Percentiles rank a stretch among this genome's conserved stretches.
phyloP scores from a whole-genome alignment of 495 filamentous ascomycete species.

The Trichocladium antarcticum region DNA sequence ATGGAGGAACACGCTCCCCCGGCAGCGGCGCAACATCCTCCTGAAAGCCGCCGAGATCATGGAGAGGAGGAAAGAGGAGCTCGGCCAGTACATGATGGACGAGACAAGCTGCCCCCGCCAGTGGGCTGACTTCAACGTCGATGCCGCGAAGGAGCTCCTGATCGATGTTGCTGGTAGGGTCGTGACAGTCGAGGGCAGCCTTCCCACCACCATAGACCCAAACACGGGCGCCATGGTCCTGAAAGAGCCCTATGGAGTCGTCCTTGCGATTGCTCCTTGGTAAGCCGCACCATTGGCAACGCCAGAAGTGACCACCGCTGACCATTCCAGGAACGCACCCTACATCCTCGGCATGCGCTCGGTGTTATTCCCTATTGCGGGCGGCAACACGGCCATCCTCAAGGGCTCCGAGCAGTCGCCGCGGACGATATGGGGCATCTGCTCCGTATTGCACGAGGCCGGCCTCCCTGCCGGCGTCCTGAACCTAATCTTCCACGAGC shows the following conservation, averaged over 20 bases:
- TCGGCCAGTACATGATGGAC: constrained; percentile 48
- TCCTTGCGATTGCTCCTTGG: constrained; percentile 79
- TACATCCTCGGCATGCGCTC: constrained; percentile 59
- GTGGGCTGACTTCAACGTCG: constrained; percentile 55
- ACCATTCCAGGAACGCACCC: constrained; percentile 53
- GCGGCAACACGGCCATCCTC: constrained; percentile 53
- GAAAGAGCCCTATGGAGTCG: constrained; percentile 72
- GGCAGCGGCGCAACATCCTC: constrained; percentile 58
- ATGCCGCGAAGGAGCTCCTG: constrained; percentile 46
- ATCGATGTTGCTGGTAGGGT: constrained; percentile 64
- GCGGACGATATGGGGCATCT: constrained; percentile 61
- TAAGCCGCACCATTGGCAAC: constrained; percentile 25
- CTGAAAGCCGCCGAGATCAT: constrained; percentile 60
- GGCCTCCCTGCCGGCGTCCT: constrained; percentile 53
- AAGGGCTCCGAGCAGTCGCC: constrained; percentile 63
- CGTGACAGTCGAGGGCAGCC: constrained; percentile 45
- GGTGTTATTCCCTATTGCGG: constrained; percentile 64
- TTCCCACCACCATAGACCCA: constrained; percentile 47
- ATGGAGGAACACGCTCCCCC: constrained; percentile 56
- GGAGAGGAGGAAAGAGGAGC: constrained; percentile 49
- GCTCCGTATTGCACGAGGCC: constrained; percentile 58
- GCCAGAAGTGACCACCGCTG: too few relatives aligned
- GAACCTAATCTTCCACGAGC: constrained; percentile 46
- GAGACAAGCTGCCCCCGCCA: constrained; percentile 53
- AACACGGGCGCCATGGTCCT: constrained; percentile 56